Base-by-base conservation (phyloP, 2,329 filamentous ascomycete species). In the Clonostachys chloroleuca region DNA sequence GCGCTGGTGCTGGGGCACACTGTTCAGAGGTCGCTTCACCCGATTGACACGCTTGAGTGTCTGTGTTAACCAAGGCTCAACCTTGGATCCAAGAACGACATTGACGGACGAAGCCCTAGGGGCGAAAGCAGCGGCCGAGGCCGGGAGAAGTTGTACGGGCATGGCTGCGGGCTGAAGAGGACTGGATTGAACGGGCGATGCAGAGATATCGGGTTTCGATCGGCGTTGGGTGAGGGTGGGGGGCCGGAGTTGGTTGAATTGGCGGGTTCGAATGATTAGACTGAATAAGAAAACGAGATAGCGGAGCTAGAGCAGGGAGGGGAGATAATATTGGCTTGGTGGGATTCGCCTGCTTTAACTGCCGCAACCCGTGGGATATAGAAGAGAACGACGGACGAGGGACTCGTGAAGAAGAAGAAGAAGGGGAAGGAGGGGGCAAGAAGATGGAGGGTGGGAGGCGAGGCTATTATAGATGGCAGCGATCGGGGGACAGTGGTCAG, bases 21-120 rank as follows among this genome's bases (percentile, higher is more conserved):
- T 96, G 80, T 99, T 99, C 69, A 97, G 81, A 51, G 94, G 92
- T 59, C 94, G 88, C 81, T 97, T 99, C 60, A 96, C 84, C 57
- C 88, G 83, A 78, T 96, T 97, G 74, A 96, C 91, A 67, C 94
- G 86, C 80, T 97, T 97, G 61, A 99, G 78, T 12, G 92, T 96
- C 64, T 92, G 89, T 35, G 94, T 99, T 69, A 97, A 80, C 94
- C 94, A 99, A 50, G 91, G 88, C 73, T 96, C 92, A 61, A 95
- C 84, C 75, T 94, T 95, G 65, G 86, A 87, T 62, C 86, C 88
- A 60, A 99, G 78, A 51, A 99, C 94, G 57, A 99, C 89, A 66
- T 95, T 97, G 68, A 95, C 92, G 24, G 89, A 91, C 43, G 90
- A 90, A 50, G 82, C 80, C 62, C 94, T 83, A 58, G 92, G 92